Percentiles rank a stretch among this genome's conserved stretches.
These are phyloP conservation scores for Trametes gibbosa DNA, from an alignment of 768 basidiomycete genomes.

Conservation along the genomic window DNA sequence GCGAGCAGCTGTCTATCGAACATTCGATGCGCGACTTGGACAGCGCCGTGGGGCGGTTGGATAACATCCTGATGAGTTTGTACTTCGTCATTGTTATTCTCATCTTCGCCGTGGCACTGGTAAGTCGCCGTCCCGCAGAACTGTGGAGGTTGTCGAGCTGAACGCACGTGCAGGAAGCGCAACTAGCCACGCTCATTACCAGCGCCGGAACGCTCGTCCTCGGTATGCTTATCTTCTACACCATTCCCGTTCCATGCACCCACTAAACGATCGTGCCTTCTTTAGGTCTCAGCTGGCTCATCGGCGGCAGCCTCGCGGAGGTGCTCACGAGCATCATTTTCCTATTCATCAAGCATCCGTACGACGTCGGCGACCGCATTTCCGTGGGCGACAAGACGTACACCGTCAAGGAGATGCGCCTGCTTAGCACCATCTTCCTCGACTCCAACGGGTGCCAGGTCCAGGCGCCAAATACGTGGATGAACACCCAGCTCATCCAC, in stretches of 20 bases:
- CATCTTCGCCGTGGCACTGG: conserved; percentile 82
- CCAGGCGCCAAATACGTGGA: conserved; percentile 74
- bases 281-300: conserved; percentile 81
- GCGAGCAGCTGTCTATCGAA: conserved; percentile 81
- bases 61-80: conserved; percentile 82
- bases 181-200: conserved; percentile 70
- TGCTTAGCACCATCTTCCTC: conserved; percentile 74
- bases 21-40: conserved; percentile 88
- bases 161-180: conserved; percentile 52
- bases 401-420: conserved; percentile 84
- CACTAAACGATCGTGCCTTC: neutral
- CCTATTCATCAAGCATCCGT: conserved; percentile 84
- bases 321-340: conserved; percentile 86
- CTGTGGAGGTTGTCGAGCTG: neutral
- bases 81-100: conserved; percentile 69
- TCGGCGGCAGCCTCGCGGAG: conserved; percentile 77
- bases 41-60: conserved; percentile 81
- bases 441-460: conserved; percentile 56
- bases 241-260: neutral
- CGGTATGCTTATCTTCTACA: conserved; percentile 27
- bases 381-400: conserved; percentile 50
- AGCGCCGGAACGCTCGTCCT: conserved; percentile 67
- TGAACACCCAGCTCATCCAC: conserved; percentile 62
- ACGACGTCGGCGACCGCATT: conserved; percentile 80
- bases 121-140: conserved; percentile 34